Percentiles rank a stretch among this genome's conserved stretches.
These are phyloP conservation scores for Aaosphaeria arxii DNA, from an alignment of 2,329 filamentous ascomycete species.

Conservation along the genomic window DNA sequence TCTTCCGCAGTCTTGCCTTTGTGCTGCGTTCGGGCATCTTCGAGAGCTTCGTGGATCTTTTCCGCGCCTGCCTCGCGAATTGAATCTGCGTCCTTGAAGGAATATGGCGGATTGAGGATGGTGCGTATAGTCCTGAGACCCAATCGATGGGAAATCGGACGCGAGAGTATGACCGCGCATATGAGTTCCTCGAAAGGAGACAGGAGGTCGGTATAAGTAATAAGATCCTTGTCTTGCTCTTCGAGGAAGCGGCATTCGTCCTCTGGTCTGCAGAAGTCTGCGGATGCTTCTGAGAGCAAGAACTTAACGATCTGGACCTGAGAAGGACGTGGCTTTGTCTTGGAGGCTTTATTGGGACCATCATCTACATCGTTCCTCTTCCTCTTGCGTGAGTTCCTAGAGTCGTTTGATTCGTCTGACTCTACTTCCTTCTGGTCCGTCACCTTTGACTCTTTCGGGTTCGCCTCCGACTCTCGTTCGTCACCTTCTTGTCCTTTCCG, in stretches of 20 bases:
- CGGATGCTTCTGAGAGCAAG: conserved; percentile 26
- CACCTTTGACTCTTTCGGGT: no score
- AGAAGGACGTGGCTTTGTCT: conserved; percentile 1
- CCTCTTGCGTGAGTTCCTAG: background rate
- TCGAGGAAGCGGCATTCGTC: conserved; percentile 32
- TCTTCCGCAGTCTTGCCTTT: conserved; percentile 46
- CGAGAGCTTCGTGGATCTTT: conserved; percentile 38
- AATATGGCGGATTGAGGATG: conserved; percentile 44
- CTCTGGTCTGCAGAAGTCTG: conserved; percentile 28
- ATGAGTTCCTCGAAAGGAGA: conserved; percentile 46
- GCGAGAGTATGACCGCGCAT: conserved; percentile 42
- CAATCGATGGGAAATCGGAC: conserved; percentile 44
- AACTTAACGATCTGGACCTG: conserved; percentile 28
- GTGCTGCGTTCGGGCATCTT: conserved; percentile 44
- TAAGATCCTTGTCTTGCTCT: conserved; percentile 15
- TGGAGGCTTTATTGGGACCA: background rate
- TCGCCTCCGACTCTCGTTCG: background rate
- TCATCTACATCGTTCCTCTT: background rate
- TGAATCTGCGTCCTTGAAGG: conserved; percentile 29
- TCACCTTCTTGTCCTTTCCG: background rate
- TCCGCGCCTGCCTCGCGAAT: conserved; percentile 38
- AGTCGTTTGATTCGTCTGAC: background rate
- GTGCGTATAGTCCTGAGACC: conserved; percentile 45
- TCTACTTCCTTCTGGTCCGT: background rate
- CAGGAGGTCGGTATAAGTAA: conserved; percentile 31